Conservation (phyloP, 495 filamentous ascomycete genomes). For the Elaphomyces granulatus region DNA sequence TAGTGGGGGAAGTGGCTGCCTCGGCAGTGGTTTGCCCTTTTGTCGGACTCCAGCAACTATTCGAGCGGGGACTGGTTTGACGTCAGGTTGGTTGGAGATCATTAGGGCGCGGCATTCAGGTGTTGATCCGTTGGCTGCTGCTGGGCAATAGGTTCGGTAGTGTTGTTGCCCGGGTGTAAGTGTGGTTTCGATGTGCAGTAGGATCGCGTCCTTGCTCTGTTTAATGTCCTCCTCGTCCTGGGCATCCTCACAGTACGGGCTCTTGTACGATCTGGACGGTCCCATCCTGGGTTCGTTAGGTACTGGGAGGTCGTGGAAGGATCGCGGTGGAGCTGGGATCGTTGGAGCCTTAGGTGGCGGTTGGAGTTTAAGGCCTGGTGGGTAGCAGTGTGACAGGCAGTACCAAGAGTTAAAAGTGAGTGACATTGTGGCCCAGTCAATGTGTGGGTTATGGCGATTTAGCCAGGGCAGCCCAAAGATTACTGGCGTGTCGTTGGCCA, state of each 20-base stretch:
- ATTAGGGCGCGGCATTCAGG: not conserved
- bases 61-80: not conserved
- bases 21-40: not conserved
- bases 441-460: not conserved
- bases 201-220: not conserved
- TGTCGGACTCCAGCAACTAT: no score
- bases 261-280: not conserved
- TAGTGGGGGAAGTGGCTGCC: not conserved
- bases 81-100: not conserved
- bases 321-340: no score
- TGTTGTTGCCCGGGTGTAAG: not conserved
- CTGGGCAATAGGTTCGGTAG: not conserved
- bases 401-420: not conserved
- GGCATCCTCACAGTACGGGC: not conserved
- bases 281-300: not conserved
- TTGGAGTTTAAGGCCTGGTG: not conserved
- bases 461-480: not conserved
- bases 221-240: not conserved
- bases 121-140: not conserved
- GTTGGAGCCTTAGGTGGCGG: not conserved
- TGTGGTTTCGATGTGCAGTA: not conserved
- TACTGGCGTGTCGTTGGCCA: not conserved
- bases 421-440: not conserved
- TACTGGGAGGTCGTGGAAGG: no score
- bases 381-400: not conserved